A percentile compares a stretch with the other conserved stretches of the same genome.
Conservation (phyloP, 331 rosid genomes). For the Rosa hybrid region DNA sequence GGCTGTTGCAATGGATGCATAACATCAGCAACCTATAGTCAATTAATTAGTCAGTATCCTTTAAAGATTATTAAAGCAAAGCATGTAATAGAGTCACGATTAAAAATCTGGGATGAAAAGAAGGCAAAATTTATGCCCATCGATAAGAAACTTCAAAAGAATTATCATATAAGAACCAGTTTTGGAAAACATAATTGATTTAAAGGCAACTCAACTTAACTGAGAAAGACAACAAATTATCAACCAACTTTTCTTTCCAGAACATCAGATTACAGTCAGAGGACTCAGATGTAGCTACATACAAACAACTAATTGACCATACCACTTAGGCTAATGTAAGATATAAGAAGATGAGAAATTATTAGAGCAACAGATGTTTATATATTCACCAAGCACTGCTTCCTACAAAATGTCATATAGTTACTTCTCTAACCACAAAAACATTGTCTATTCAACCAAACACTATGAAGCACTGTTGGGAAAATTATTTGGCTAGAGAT, state of each 20-base stretch:
- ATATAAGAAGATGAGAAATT: neutral
- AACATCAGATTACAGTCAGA: neutral
- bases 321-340: neutral
- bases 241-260: neutral
- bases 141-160: neutral
- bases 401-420: neutral
- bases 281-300: neutral
- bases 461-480: neutral
- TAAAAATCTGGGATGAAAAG: neutral
- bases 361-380: too few relatives aligned
- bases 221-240: neutral
- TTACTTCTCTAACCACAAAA: neutral
- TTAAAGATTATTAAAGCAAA: neutral
- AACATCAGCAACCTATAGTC: conserved; percentile 80
- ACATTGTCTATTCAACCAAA: neutral
- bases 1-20: conserved; percentile 96
- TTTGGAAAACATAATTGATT: neutral
- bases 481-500: neutral
- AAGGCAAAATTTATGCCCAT: neutral
- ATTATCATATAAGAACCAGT: neutral
- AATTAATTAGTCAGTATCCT: conserved; percentile 3
- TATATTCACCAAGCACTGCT: neutral
- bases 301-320: neutral
- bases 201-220: neutral
- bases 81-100: neutral